Conservation (phyloP, 2,329 filamentous ascomycete species). For the Trichoderma sp. region DNA sequence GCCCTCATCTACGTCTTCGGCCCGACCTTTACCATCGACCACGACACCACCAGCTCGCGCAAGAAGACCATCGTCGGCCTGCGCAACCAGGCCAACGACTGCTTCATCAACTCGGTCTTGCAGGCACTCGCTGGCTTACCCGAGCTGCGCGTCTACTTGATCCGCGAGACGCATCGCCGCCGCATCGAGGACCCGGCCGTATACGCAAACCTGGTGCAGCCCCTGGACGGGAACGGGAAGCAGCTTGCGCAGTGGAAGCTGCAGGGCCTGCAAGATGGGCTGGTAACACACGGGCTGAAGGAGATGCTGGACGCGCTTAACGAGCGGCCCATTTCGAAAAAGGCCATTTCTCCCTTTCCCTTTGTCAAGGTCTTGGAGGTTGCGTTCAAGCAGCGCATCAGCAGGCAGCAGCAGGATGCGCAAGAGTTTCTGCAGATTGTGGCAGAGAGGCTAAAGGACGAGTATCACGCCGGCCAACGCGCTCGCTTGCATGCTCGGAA, state of each 20-base stretch:
- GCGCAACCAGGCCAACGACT: constrained; percentile 89
- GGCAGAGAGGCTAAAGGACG: constrained; percentile 86
- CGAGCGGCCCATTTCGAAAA: constrained; percentile 88
- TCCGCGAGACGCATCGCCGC: constrained; percentile 84
- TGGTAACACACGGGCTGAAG: constrained; percentile 86
- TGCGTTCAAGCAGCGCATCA: constrained; percentile 88
- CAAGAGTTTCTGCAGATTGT: constrained; percentile 97
- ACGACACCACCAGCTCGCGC: constrained; percentile 65
- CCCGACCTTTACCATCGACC: constrained; percentile 94
- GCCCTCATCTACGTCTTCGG: constrained; percentile 97
- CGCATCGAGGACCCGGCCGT: constrained; percentile 75
- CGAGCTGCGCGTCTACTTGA: constrained; percentile 87
- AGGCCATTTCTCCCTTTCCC: constrained; percentile 83
- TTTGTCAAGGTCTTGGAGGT: constrained; percentile 83
- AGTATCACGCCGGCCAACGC: constrained; percentile 82
- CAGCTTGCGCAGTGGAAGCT: constrained; percentile 60
- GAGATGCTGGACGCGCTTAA: constrained; percentile 91
- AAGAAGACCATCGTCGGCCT: constrained; percentile 90
- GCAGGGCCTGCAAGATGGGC: constrained; percentile 71
- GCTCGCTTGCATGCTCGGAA: constrained; percentile 62
- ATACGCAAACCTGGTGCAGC: constrained; percentile 65
- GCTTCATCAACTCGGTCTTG: constrained; percentile 94
- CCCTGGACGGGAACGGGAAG: constrained; percentile 42
- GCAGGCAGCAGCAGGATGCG: constrained; percentile 92
- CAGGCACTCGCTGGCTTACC: constrained; percentile 89